Conservation (phyloP, 2,329 filamentous ascomycete genomes). For the Fusarium euwallaceae region DNA sequence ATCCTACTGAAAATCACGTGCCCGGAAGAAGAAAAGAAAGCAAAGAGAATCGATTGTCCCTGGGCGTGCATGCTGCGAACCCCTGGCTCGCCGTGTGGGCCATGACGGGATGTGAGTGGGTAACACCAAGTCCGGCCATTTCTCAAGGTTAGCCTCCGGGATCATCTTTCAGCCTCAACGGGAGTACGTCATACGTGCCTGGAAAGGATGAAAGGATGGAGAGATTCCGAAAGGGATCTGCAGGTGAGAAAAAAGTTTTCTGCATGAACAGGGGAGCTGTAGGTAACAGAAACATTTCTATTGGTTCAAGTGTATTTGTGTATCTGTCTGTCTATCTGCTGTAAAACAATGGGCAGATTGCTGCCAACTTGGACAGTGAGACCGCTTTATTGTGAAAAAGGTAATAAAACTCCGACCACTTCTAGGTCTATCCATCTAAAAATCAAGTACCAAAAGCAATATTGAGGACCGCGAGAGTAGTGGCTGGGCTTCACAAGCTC, state of each 20-base stretch:
- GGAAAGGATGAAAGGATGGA: not conserved
- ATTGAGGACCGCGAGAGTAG: conserved; percentile 15
- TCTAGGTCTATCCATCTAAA: conserved; percentile 9
- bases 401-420: conserved; percentile 15
- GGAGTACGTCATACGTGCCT: conserved; percentile 4
- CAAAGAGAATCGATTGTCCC: not conserved
- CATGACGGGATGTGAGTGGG: conserved; percentile 8
- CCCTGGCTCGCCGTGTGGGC: conserved; percentile 29
- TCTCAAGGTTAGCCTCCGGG: conserved; percentile 1
- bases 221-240: not conserved
- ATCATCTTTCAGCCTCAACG: conserved; percentile 13
- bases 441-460: conserved; percentile 2
- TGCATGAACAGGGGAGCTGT: not conserved
- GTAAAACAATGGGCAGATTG: not conserved
- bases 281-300: conserved; percentile 4
- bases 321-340: conserved; percentile 3
- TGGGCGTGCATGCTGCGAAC: conserved; percentile 10
- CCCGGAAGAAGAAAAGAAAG: not conserved
- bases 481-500: conserved; percentile 13
- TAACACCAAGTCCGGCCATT: not conserved
- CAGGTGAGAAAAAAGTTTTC: not conserved
- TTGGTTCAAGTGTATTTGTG: conserved; percentile 4
- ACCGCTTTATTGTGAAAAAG: not conserved
- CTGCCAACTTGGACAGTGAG: not conserved
- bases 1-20: not conserved